Evolutionary conservation across 2,329 filamentous ascomycete genomes (phyloP).

Genomic region (Fusarium xylarioides): DNA sequence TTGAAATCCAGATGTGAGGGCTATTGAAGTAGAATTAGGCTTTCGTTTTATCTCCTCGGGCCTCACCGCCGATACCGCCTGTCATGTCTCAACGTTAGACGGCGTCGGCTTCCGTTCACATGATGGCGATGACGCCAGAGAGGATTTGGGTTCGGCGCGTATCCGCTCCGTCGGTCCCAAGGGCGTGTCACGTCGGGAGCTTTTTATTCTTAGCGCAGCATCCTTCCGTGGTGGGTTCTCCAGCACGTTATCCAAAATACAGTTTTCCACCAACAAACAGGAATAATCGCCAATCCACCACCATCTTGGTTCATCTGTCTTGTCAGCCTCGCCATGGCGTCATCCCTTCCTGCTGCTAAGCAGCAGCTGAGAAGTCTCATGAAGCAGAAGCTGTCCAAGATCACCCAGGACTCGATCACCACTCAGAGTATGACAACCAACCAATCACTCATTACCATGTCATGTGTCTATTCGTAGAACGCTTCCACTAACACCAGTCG

Average conservation of each 20-base stretch:
- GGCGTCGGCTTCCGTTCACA: conserved; percentile 8
- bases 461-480: conserved; percentile 7
- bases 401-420: conserved; percentile 69
- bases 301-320: conserved; percentile 4
- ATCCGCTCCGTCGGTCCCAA: conserved; percentile 26
- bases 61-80: conserved; percentile 22
- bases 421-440: conserved; percentile 71
- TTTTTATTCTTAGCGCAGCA: conserved; percentile 24
- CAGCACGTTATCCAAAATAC: conserved; percentile 9
- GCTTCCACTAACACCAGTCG: conserved; percentile 29
- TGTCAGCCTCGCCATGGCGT: conserved; percentile 55
- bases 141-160: conserved; percentile 20
- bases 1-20: neutral
- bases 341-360: conserved; percentile 72
- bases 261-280: conserved; percentile 17
- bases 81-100: neutral
- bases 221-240: conserved; percentile 4
- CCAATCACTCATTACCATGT: neutral
- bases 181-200: conserved; percentile 15
- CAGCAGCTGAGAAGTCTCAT: conserved; percentile 77
- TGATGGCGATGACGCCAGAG: conserved; percentile 31
- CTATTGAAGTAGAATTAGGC: neutral
- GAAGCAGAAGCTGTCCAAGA: conserved; percentile 68
- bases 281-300: conserved; percentile 15
- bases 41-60: neutral